These are phyloP conservation scores for Trichoderma lentiforme DNA, from an alignment of 2,329 filamentous ascomycete genomes.

Conservation along the genomic window DNA sequence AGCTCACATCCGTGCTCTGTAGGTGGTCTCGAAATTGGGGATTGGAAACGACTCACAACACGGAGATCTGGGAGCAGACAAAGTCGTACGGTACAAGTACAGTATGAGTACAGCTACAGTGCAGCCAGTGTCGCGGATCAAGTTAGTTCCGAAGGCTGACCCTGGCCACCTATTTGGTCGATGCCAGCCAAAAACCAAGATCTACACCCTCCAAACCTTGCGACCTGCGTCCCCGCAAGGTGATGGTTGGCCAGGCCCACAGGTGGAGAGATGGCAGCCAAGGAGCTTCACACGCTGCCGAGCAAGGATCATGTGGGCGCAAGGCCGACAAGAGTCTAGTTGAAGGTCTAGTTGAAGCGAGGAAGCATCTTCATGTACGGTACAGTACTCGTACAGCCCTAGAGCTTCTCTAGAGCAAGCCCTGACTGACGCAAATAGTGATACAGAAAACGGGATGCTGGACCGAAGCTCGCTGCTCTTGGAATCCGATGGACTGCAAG, in stretches of 20 bases:
- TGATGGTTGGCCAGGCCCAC: neutral
- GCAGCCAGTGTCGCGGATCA: conserved; percentile 18
- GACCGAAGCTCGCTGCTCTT: neutral
- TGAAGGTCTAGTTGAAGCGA: neutral
- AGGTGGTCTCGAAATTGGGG: no score
- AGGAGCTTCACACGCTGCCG: neutral
- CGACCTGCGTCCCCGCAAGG: conserved; percentile 1
- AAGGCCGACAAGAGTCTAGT: neutral
- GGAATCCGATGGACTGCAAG: neutral
- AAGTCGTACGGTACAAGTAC: neutral
- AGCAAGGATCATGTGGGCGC: conserved; percentile 4
- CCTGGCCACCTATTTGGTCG: conserved; percentile 23
- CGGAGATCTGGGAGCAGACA: neutral
- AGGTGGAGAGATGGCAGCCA: neutral
- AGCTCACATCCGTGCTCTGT: neutral
- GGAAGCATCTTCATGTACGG: neutral
- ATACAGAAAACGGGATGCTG: neutral
- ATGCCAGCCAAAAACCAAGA: conserved; percentile 38
- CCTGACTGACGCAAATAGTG: neutral
- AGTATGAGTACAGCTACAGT: neutral
- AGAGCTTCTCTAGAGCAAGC: neutral
- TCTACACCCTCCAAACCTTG: conserved; percentile 19
- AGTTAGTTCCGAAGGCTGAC: conserved; percentile 10
- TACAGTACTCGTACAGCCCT: neutral
- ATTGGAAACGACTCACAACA: neutral